These are phyloP conservation scores for Candida labiduridarum DNA, from an alignment of 1,139 yeast species.

Conservation along the genomic window DNA sequence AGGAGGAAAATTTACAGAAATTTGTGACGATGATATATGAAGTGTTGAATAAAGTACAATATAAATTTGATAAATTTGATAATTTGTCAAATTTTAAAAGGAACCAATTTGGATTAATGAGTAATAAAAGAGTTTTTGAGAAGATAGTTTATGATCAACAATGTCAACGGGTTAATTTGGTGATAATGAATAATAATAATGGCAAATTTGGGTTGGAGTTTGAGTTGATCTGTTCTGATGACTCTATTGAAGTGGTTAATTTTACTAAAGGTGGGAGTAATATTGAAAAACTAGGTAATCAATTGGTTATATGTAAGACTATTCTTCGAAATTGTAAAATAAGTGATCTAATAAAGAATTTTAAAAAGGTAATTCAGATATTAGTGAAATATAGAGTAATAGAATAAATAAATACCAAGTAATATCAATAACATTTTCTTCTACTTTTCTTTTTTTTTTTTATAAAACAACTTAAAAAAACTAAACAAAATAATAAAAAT, in stretches of 20 bases:
- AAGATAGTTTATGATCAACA: slow-evolving; percentile 27
- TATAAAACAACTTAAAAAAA: slow-evolving; percentile 8
- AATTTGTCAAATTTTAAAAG: slow-evolving; percentile 17
- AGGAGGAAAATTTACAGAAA: background rate
- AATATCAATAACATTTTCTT: background rate
- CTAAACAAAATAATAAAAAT: slow-evolving; percentile 6
- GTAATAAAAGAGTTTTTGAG: slow-evolving; percentile 13
- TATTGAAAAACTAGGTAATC: slow-evolving; percentile 5
- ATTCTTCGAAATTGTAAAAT: slow-evolving; percentile 21
- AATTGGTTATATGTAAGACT: slow-evolving; percentile 18
- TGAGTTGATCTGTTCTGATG: slow-evolving; percentile 23
- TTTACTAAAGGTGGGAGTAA: slow-evolving; percentile 9
- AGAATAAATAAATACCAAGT: slow-evolving; percentile 6
- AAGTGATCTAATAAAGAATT: slow-evolving; percentile 20
- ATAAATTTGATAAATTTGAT: slow-evolving; percentile 34
- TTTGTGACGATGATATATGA: slow-evolving; percentile 10
- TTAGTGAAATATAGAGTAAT: slow-evolving; percentile 16
- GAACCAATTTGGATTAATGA: slow-evolving; percentile 13
- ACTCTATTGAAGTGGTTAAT: slow-evolving; percentile 18
- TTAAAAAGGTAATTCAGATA: slow-evolving; percentile 18
- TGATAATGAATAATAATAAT: background rate
- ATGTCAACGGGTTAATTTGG: slow-evolving; percentile 25
- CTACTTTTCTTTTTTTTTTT: background rate
- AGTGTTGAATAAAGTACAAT: slow-evolving; percentile 27
- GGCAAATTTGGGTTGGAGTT: slow-evolving; percentile 14